A percentile compares a stretch with the other conserved stretches of the same genome.
Conservation (phyloP, 345 rosid species). For the Eucalyptus decipiens region DNA sequence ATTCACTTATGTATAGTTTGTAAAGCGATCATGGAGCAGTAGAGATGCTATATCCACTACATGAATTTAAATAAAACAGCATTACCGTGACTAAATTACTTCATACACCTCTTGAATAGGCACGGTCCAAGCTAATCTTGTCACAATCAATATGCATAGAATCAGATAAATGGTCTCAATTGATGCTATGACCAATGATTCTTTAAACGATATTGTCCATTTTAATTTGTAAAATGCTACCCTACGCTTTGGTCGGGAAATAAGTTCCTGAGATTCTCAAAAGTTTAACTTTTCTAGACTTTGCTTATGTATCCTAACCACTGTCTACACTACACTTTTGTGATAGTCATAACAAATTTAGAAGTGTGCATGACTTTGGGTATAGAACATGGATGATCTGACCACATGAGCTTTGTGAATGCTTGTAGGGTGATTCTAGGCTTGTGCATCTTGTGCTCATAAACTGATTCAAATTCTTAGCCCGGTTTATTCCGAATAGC, state of each 20-base stretch:
- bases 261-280: not conserved
- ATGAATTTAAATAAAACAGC: conserved; percentile 6
- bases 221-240: not conserved
- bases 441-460: not conserved
- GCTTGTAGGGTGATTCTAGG: not conserved
- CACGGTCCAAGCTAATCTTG: no score
- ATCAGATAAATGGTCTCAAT: conserved; percentile 53
- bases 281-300: not conserved
- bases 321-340: no score
- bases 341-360: no score
- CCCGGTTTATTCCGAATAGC: not conserved
- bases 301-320: not conserved
- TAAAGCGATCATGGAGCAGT: conserved; percentile 75
- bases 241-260: not conserved
- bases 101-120: no score
- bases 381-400: not conserved
- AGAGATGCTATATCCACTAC: conserved; percentile 29
- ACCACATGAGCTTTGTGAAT: not conserved
- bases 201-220: not conserved
- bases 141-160: conserved; percentile 35
- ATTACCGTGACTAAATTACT: rapidly evolving
- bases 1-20: not conserved
- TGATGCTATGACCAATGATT: conserved; percentile 66
- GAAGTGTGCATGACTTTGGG: not conserved
- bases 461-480: not conserved